Percentiles rank a stretch among this genome's conserved stretches.
Evolutionary conservation across 2,329 filamentous ascomycete species (phyloP).

Genomic region (Exophiala calicioides): DNA sequence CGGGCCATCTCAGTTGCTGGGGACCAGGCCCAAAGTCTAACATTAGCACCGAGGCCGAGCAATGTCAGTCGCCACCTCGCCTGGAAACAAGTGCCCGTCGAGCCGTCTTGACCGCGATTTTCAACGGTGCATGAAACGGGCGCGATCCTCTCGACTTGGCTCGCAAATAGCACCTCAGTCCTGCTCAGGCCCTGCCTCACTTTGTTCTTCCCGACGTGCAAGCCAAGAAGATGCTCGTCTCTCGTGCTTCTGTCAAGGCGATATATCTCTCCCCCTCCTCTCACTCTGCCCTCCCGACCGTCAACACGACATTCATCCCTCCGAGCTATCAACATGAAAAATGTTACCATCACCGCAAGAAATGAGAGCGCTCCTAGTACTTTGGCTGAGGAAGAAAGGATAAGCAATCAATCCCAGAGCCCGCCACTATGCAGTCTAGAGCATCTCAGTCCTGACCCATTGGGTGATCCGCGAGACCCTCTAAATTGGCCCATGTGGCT

Average conservation of each 20-base stretch:
- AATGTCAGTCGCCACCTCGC: no score
- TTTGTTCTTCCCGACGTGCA: neutral
- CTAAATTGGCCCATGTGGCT: conserved; percentile 32
- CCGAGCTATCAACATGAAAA: neutral
- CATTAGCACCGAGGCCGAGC: no score
- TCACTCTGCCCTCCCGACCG: neutral
- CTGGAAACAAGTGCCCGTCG: no score
- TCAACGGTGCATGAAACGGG: neutral
- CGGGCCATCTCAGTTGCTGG: no score
- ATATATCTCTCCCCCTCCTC: neutral
- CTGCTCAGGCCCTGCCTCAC: neutral
- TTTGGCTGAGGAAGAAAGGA: conserved; percentile 9
- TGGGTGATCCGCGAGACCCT: conserved; percentile 30
- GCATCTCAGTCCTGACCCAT: conserved; percentile 14
- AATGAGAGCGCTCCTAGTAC: neutral
- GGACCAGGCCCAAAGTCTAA: no score
- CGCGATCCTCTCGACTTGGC: conserved; percentile 5
- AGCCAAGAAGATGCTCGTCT: conserved; percentile 1
- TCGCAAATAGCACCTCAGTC: neutral
- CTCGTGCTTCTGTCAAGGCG: neutral
- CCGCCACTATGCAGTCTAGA: neutral
- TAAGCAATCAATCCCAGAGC: neutral
- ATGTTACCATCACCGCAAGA: neutral
- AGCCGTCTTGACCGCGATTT: no score
- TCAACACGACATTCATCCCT: neutral